Conservation (phyloP, 2,329 filamentous ascomycete genomes). For the Sporothrix pallida region DNA sequence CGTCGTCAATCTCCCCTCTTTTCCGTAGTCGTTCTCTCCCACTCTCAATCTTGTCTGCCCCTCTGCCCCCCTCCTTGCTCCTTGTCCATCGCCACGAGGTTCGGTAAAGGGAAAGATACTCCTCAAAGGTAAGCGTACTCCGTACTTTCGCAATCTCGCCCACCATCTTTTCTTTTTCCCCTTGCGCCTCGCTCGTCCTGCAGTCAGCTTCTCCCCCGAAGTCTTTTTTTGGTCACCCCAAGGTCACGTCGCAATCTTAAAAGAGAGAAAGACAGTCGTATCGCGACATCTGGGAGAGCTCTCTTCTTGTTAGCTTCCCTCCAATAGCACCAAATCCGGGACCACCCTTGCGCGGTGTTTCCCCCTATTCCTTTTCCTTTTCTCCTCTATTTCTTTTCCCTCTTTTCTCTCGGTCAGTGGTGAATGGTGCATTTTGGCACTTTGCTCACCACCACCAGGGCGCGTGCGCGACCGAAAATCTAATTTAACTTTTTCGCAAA, state of each 20-base stretch:
- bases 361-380: neutral
- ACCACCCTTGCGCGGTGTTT: neutral
- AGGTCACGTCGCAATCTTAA: constrained; percentile 20
- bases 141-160: neutral
- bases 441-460: neutral
- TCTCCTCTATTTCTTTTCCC: neutral
- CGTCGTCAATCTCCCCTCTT: constrained; percentile 15
- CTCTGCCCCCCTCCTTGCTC: neutral
- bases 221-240: neutral
- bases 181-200: neutral
- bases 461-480: constrained; percentile 23
- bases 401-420: neutral
- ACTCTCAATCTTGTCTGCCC: neutral
- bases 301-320: neutral
- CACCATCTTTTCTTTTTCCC: neutral
- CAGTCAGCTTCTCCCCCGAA: neutral
- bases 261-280: neutral
- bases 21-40: neutral
- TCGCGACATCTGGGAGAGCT: neutral
- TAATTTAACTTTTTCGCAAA: constrained; percentile 24
- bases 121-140: neutral
- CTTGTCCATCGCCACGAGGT: neutral
- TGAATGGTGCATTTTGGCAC: neutral
- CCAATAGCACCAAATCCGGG: constrained; percentile 17
- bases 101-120: too few species aligned